Conservation (phyloP, 164 flowering plant genomes). For the Annona cherimola region DNA sequence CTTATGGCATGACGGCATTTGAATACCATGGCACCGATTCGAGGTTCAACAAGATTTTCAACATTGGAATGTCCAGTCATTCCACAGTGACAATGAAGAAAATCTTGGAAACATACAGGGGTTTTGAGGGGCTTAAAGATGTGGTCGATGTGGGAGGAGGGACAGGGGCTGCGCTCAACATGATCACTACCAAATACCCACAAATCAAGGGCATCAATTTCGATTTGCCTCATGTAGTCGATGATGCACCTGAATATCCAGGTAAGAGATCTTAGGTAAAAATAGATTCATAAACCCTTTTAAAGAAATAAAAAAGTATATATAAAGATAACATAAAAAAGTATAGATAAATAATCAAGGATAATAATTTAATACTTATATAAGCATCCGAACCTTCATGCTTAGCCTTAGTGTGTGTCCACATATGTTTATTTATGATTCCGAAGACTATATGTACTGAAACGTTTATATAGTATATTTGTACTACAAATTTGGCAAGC, state of each 20-base stretch:
- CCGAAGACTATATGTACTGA: too few relatives aligned
- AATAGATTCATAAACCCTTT: neutral
- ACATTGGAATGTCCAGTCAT: conserved; percentile 10
- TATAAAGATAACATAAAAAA: too few relatives aligned
- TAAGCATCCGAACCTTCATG: too few relatives aligned
- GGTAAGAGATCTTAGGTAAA: conserved; percentile 8
- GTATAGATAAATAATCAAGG: too few relatives aligned
- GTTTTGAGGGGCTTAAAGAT: conserved; percentile 23
- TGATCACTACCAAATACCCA: conserved; percentile 32
- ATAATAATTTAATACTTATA: too few relatives aligned
- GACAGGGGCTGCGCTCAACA: conserved; percentile 19
- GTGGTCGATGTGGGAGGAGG: conserved; percentile 42
- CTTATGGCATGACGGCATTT: conserved; percentile 24
- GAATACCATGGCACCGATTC: conserved; percentile 18
- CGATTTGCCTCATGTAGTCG: conserved; percentile 23
- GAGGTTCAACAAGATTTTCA: conserved; percentile 18
- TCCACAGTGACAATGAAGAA: conserved; percentile 15
- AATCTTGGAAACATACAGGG: conserved; percentile 24
- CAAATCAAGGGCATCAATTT: conserved; percentile 29
- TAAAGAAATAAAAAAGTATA: too few relatives aligned
- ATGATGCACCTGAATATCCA: conserved; percentile 16
- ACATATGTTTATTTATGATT: too few relatives aligned
- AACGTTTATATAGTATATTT: too few relatives aligned
- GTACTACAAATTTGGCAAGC: too few relatives aligned
- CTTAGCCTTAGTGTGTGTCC: too few relatives aligned